Conservation (phyloP, 768 basidiomycete genomes). For the Kwoniella mangroviensis region DNA sequence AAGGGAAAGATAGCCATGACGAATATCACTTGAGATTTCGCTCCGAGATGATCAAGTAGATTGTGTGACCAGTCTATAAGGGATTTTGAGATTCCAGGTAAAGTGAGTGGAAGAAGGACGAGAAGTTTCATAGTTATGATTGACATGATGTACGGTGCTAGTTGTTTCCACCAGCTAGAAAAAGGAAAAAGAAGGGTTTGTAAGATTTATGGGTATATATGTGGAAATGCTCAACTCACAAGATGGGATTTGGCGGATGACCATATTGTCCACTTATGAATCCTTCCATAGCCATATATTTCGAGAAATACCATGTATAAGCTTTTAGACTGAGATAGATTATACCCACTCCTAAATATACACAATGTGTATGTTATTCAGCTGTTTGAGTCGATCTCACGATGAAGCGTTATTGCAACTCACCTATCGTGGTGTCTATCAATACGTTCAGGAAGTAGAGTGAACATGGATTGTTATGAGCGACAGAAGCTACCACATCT, state of each 20-base stretch:
- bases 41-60: constrained; percentile 74
- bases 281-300: constrained; percentile 70
- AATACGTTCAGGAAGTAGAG: constrained; percentile 91
- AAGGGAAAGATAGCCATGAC: constrained; percentile 87
- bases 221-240: constrained; percentile 62
- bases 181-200: background rate
- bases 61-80: constrained; percentile 81
- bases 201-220: background rate
- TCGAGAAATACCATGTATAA: constrained; percentile 69
- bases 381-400: background rate
- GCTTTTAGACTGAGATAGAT: constrained; percentile 75
- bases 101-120: constrained; percentile 71
- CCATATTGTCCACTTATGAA: constrained; percentile 89
- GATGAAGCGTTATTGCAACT: constrained; percentile 42
- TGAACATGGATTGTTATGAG: constrained; percentile 75
- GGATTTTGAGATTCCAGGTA: constrained; percentile 66
- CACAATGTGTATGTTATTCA: background rate
- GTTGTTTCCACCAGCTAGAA: constrained; percentile 50
- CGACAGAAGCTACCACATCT: constrained; percentile 70
- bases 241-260: constrained; percentile 72
- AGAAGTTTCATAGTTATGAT: constrained; percentile 88
- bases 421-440: constrained; percentile 88
- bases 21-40: constrained; percentile 54
- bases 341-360: constrained; percentile 71
- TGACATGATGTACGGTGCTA: constrained; percentile 78